Conservation (phyloP, 352 stramenopile species). For the Phytophthora idaei region DNA sequence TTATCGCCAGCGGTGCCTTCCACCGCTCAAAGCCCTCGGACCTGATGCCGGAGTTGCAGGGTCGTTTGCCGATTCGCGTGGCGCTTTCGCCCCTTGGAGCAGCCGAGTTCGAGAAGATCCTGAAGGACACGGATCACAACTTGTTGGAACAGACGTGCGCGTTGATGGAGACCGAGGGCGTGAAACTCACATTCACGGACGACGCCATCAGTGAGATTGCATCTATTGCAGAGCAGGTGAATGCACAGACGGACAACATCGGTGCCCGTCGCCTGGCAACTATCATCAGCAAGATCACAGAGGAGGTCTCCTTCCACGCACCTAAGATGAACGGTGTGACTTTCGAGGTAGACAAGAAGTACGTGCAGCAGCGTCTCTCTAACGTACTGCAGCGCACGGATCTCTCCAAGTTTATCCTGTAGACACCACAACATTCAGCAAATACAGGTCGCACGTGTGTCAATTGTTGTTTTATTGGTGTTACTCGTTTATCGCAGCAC, state of each 20-base stretch:
- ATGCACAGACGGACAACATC: constrained; percentile 98
- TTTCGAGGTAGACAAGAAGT: constrained; percentile 92
- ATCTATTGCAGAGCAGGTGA: constrained; percentile 92
- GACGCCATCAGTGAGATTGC: constrained; percentile 98
- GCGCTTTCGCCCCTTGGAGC: constrained; percentile 97
- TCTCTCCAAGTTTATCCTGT: constrained; percentile 98
- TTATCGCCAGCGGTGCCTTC: constrained; percentile 97
- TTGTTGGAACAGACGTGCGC: constrained; percentile 96
- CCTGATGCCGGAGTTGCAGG: constrained; percentile 98
- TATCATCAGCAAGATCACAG: constrained; percentile 97
- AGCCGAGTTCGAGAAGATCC: constrained; percentile 97
- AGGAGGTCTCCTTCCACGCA: constrained; percentile 98
- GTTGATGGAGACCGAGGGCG: constrained; percentile 96
- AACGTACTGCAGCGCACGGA: constrained; percentile 95
- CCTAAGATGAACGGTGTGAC: constrained; percentile 86
- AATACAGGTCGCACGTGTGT: constrained; percentile 8
- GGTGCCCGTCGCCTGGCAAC: constrained; percentile 97
- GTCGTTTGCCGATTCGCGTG: constrained; percentile 97
- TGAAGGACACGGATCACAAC: constrained; percentile 96
- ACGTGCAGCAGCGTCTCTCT: constrained; percentile 93
- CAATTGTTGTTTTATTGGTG: constrained; percentile 6
- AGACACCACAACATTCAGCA: constrained; percentile 25
- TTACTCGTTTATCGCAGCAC: background rate
- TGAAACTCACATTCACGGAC: constrained; percentile 95
- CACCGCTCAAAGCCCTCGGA: constrained; percentile 97